phyloP scores from a whole-genome alignment of 129 eudicot species.

The Lonicera japonica region DNA sequence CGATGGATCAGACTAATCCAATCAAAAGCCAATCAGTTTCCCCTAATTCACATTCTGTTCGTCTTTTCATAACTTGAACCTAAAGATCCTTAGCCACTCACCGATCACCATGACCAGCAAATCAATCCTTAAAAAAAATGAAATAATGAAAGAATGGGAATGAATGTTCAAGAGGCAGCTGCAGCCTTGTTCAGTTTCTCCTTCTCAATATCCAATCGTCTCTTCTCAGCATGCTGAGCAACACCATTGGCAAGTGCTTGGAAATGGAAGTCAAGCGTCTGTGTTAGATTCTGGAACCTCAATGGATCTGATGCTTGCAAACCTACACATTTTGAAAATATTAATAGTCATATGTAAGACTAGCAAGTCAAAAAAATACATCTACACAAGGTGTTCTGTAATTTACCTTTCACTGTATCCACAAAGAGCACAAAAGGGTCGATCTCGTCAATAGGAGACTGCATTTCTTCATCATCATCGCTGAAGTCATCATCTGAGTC shows the following conservation, averaged over 20 bases:
- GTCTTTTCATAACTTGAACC: neutral
- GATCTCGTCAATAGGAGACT: constrained; percentile 88
- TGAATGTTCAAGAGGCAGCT: constrained; percentile 34
- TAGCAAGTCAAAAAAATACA: neutral
- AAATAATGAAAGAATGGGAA: constrained; percentile 14
- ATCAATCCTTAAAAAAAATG: constrained; percentile 3
- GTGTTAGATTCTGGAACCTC: constrained; percentile 79
- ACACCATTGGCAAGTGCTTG: constrained; percentile 86
- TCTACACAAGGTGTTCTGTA: neutral
- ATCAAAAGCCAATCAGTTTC: constrained; percentile 6
- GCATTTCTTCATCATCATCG: constrained; percentile 79
- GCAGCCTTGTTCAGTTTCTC: constrained; percentile 61
- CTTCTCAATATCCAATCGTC: constrained; percentile 78
- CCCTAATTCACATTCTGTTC: constrained; percentile 5
- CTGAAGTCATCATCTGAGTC: constrained; percentile 77
- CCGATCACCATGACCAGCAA: constrained; percentile 15
- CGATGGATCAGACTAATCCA: neutral
- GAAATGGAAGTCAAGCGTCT: constrained; percentile 68
- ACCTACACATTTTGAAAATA: constrained; percentile 25
- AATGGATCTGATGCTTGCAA: constrained; percentile 84
- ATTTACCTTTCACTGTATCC: constrained; percentile 65
- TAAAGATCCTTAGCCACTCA: constrained; percentile 8
- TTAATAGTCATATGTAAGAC: neutral
- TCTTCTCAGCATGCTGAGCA: constrained; percentile 87
- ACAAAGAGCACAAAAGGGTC: constrained; percentile 92